Evolutionary conservation across 2,329 filamentous ascomycete species (phyloP).

Genomic region (Alternaria gansuensis): DNA sequence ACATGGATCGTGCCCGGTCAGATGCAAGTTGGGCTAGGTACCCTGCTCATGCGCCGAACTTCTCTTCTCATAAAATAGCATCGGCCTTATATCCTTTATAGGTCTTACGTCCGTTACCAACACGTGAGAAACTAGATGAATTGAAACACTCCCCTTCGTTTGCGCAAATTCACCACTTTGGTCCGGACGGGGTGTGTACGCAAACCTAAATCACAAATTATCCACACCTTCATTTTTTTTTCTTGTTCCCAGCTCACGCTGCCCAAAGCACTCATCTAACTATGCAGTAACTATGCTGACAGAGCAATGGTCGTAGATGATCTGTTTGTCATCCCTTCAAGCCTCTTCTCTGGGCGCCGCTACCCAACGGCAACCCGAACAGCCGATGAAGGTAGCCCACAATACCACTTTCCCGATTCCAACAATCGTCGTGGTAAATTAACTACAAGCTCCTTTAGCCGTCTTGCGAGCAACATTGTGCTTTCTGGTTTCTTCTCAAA

Average conservation of each 20-base stretch:
- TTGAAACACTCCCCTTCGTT: neutral
- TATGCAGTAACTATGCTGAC: neutral
- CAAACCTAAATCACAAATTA: constrained; percentile 1
- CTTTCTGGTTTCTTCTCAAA: neutral
- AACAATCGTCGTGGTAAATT: neutral
- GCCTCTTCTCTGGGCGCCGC: constrained; percentile 42
- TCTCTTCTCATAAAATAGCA: constrained; percentile 1
- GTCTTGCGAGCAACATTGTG: neutral
- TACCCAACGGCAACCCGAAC: neutral
- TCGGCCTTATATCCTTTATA: neutral
- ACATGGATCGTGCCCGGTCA: constrained; percentile 3
- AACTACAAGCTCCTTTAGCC: neutral
- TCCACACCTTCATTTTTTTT: constrained; percentile 1
- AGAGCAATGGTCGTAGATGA: neutral
- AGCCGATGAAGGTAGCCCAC: neutral
- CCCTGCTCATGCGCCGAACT: neutral
- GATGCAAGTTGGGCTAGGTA: neutral
- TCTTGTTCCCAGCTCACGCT: neutral
- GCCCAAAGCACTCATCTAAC: neutral
- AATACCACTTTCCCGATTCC: neutral
- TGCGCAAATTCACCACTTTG: neutral
- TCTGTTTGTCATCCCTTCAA: constrained; percentile 48
- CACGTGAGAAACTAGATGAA: constrained; percentile 1
- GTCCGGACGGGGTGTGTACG: neutral
- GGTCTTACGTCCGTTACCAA: neutral